Evolutionary conservation across 2,329 filamentous ascomycete species (phyloP), one percentile per base, ranked within the genome.

Genomic region (Lachnum nothofagi): DNA sequence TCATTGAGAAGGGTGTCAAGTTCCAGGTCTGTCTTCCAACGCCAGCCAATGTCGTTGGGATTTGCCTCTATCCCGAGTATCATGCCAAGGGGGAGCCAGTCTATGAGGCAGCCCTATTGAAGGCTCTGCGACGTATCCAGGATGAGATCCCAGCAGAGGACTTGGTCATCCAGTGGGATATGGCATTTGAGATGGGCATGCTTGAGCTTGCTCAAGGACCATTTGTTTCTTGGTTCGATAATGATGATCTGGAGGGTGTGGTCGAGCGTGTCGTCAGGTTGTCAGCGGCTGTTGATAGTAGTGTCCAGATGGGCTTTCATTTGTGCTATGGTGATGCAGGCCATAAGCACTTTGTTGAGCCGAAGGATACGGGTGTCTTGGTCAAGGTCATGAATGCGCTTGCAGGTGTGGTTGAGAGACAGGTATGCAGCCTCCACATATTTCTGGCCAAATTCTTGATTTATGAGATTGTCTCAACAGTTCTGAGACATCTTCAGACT

Each of bases 301-400:
- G 66, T 51, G 67, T 74, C 1, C 64, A 71, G 33, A 39, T 75
- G 46, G 72, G 70, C 0, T 64, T 71, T 25, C 72, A 75, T 56
- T 63, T 75, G 17, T 76, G 73, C 60, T 75, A 75, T 54, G 73
- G 72, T 10, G 72, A 75, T 51, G 60, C 70, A 4, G 58, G 62
- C 1, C 71, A 74, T 56, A 58, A 60, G 42, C 72, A 74, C 56
- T 74, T 70, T 52, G 50, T 68, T n/a, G 67, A 75, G 45, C 72
- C 73, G 0, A 60, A 50, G 12, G 54, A 60, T 17, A 51, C 46
- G 9, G 54, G 48, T 0, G 23, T 66, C 1, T 29, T 69, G 24
- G 68, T 72, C 4, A 65, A 70, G 10, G 52, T 73, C 19, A 67
- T 64, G 4, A 69, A 68, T 34, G 58, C 51, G 1, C 54, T 71